These are phyloP conservation scores for Pharnaceum exiguum DNA, from an alignment of 148 eudicot species.

Conservation along the genomic window DNA sequence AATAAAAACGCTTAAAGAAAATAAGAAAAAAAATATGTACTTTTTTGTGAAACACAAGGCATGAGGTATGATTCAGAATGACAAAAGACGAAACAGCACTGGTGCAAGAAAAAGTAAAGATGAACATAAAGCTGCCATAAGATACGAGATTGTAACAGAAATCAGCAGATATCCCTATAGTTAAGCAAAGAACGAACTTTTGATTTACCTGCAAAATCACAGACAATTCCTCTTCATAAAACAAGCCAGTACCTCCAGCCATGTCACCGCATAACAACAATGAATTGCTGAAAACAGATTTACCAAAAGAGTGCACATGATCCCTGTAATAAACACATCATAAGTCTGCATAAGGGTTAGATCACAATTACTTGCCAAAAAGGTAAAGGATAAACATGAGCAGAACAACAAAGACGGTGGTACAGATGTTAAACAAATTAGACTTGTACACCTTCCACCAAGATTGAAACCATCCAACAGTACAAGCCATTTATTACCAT, in stretches of 20 bases:
- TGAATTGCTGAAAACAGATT: slow-evolving; percentile 44
- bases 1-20: too few species aligned
- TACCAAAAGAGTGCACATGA: slow-evolving; percentile 52
- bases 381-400: neutral
- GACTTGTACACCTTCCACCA: too few species aligned
- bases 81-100: too few species aligned
- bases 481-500: too few species aligned
- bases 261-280: slow-evolving; percentile 42
- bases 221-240: slow-evolving; percentile 69
- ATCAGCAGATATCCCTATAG: neutral
- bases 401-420: neutral
- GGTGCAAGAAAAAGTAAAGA: too few species aligned
- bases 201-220: slow-evolving; percentile 53
- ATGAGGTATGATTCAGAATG: too few species aligned
- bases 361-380: slow-evolving; percentile 1
- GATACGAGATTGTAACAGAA: neutral
- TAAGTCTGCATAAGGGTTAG: slow-evolving; percentile 1
- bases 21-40: too few species aligned
- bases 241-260: slow-evolving; percentile 37
- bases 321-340: slow-evolving; percentile 50
- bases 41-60: too few species aligned
- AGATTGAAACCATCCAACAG: too few species aligned
- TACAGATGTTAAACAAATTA: too few species aligned
- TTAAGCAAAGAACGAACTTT: neutral
- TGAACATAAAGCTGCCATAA: too few species aligned